Conservation (phyloP, 495 filamentous ascomycete genomes). For the Lophium mytilinum region DNA sequence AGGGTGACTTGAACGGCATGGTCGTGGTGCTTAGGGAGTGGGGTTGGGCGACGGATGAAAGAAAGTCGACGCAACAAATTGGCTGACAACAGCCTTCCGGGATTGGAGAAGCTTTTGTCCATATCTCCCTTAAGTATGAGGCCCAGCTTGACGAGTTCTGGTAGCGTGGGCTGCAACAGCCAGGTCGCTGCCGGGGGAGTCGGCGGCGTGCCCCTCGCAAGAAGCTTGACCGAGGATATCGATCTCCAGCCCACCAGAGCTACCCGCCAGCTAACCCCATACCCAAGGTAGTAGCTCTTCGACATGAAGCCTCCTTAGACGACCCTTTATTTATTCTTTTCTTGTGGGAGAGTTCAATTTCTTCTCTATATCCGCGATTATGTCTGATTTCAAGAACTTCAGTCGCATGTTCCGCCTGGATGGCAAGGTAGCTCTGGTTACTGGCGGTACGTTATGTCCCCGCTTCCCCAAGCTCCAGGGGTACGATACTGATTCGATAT, state of each 20-base stretch:
- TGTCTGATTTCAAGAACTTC: slow-evolving; percentile 32
- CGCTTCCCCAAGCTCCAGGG: not conserved
- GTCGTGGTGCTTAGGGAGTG: not conserved
- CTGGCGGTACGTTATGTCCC: slow-evolving; percentile 26
- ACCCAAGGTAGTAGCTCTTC: not conserved
- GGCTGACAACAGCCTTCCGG: not conserved
- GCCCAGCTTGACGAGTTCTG: not conserved
- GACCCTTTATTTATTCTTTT: not conserved
- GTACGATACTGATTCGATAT: slow-evolving; percentile 5
- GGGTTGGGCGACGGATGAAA: too few relatives aligned
- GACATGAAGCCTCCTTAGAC: slow-evolving; percentile 4
- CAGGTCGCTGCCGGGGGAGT: slow-evolving; percentile 9
- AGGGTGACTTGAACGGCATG: slow-evolving; percentile 33
- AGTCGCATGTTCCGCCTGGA: slow-evolving; percentile 36
- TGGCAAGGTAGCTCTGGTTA: slow-evolving; percentile 38
- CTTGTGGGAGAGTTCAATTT: too few relatives aligned
- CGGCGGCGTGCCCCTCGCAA: not conserved
- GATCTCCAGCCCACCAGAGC: slow-evolving; percentile 13
- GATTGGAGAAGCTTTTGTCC: not conserved
- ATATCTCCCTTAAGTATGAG: slow-evolving; percentile 6
- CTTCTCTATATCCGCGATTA: slow-evolving; percentile 13
- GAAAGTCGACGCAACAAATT: too few relatives aligned
- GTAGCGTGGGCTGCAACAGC: slow-evolving; percentile 3
- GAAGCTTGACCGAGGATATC: slow-evolving; percentile 18
- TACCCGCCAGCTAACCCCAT: not conserved